These are phyloP conservation scores for Sporothrix globosa DNA, from an alignment of 2,329 filamentous ascomycete species.

Conservation along the genomic window DNA sequence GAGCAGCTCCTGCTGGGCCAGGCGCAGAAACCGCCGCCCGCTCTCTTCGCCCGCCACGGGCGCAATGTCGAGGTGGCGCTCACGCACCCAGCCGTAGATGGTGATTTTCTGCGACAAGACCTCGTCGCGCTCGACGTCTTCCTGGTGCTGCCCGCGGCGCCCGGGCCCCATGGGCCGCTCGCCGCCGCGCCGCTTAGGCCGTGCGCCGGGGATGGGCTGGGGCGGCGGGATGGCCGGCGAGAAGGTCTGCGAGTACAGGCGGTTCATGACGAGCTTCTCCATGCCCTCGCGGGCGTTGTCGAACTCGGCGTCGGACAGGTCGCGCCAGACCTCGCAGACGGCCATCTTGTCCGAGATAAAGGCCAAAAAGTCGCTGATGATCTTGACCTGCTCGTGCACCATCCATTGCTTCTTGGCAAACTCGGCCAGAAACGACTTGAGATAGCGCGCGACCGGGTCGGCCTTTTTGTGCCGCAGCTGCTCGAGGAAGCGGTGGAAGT, in stretches of 20 bases:
- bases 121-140: constrained; percentile 95
- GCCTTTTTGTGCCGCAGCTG: constrained; percentile 94
- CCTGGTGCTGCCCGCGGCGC: constrained; percentile 92
- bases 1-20: constrained; percentile 91
- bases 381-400: constrained; percentile 99
- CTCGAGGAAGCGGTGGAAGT: constrained; percentile 96
- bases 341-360: constrained; percentile 99
- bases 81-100: constrained; percentile 93
- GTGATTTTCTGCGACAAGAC: constrained; percentile 95
- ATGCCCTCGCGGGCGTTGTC: constrained; percentile 98
- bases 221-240: constrained; percentile 88
- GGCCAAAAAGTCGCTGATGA: constrained; percentile 91
- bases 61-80: constrained; percentile 91
- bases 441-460: constrained; percentile 94
- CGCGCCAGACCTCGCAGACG: constrained; percentile 92
- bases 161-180: constrained; percentile 76
- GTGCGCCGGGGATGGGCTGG: constrained; percentile 69
- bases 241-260: constrained; percentile 93
- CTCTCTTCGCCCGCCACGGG: constrained; percentile 74
- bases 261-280: constrained; percentile 99
- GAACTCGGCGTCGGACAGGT: constrained; percentile 94
- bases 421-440: constrained; percentile 91
- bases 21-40: constrained; percentile 80
- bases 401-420: constrained; percentile 99
- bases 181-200: constrained; percentile 68